phyloP scores from a whole-genome alignment of 345 rosid genomes.

The Sapria himalayana region DNA sequence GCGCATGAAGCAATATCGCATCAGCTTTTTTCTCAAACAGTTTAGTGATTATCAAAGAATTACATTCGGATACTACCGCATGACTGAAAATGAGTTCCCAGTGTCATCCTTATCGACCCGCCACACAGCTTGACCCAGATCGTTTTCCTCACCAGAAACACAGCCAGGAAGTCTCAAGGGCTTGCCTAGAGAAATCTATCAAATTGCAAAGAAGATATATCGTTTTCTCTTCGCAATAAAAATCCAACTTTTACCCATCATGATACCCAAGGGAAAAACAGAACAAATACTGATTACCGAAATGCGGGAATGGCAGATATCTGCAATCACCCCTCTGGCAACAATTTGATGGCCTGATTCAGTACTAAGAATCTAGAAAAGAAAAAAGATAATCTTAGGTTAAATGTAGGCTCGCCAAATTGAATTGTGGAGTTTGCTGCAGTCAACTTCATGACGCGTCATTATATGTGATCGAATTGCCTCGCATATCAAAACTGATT shows the following conservation, averaged over 20 bases:
- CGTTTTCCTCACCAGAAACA: slow-evolving; percentile 21
- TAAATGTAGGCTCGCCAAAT: no score
- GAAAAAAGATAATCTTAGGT: slow-evolving; percentile 1
- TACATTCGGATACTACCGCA: slow-evolving; percentile 38
- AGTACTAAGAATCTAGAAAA: slow-evolving; percentile 45
- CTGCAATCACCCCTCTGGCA: slow-evolving; percentile 60
- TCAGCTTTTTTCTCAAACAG: no score
- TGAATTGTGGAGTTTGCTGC: no score
- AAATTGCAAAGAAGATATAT: slow-evolving; percentile 8
- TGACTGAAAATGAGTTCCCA: slow-evolving; percentile 58
- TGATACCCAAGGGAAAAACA: not conserved
- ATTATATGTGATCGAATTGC: no score
- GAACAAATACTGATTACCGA: slow-evolving; percentile 26
- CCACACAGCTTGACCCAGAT: slow-evolving; percentile 49
- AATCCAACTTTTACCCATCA: not conserved
- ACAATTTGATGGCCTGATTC: slow-evolving; percentile 32
- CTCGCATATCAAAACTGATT: no score
- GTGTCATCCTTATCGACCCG: slow-evolving; percentile 66
- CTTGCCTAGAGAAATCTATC: slow-evolving; percentile 68
- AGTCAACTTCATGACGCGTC: no score
- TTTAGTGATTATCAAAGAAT: slow-evolving; percentile 1
- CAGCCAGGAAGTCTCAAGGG: slow-evolving; percentile 58
- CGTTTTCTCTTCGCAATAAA: not conserved
- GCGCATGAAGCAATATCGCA: no score
- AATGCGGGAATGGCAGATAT: slow-evolving; percentile 44